Base-by-base conservation (phyloP, 78 protist genomes). In the Dictyostelium brefeldianum region DNA sequence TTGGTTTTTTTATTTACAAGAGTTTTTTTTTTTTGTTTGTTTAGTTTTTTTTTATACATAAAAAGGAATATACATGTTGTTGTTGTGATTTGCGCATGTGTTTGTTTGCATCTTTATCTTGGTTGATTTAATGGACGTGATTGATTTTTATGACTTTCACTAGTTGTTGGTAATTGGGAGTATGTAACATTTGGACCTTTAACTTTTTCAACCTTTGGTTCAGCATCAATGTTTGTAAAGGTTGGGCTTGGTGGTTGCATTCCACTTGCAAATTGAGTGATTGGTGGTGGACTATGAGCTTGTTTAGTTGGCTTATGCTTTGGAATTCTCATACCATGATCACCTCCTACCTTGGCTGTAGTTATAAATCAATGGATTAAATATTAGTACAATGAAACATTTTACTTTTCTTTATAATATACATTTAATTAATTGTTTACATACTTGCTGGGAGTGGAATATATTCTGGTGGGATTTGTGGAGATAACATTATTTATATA, bases 91-190 rank as follows among this genome's bases (percentile, higher is more conserved):
- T 36, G 43, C 2, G 43, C 2, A 36, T 36, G 43, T 36, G 43
- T 64, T 12, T 64, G 14, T 27, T 11, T 10, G 0, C 25, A 10
- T 27, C 12, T 31, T 67, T 67, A 67, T 17, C 75, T 11, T 67
- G 75, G 75, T 67, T 67, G 75, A 1, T 67, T 67, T 67, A 67
- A 67, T 67, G 48, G 48, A 67, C 75, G 75, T 67, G 41, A 31
- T 67, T 67, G 75, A 67, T 31, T 67, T 31, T 67, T 67, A 15
- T 67, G 75, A 31, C 15, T 67, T 29, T 67, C 75, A 31, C 22
- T 15, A 17, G 15, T 15, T 31, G 75, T 67, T 29, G 75, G 70
- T 62, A 22, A 20, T 22, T 11, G 75, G 4, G 75, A 5, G 75
- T 15, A 67, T 31, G 25, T 31, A 15, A 36, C 43, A 11, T 27